Base-by-base conservation (phyloP, 2,329 filamentous ascomycete species). In the Capronia americana region DNA sequence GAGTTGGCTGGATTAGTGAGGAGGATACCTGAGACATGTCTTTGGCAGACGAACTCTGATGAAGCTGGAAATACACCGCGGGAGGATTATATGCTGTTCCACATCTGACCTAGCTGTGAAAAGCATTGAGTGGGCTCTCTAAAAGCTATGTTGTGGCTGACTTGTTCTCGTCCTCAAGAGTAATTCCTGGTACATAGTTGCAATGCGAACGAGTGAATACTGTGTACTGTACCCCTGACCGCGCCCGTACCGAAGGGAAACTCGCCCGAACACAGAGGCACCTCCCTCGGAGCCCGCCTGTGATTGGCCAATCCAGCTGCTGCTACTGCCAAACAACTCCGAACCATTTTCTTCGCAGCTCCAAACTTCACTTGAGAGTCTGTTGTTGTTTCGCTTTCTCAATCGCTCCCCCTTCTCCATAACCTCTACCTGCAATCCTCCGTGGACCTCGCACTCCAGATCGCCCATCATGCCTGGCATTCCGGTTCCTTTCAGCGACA, bases 401-500 rank as follows among this genome's bases (percentile, higher is more conserved):
- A 4, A 53, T 41, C 26, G 24, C 44, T 34, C 34, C 48, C 26
- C 46, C 26, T 48, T 41, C 32, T 38, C 26, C n/a, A 26, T n/a
- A 53, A 4, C 46, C 17, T 58, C 50, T 62, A 55, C 64, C 63
- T 59, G 23, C 54, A 58, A 62, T 63, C 48, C 44, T 30, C 58
- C 65, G 5, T 53, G 7, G 30, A 55, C 53, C 20, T 30, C 62
- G 64, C 63, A 65, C 50, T 61, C 61, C 64, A 68, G 68, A 51
- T 64, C 67, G 62, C 65, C 73, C 79, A 81, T 71, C 72, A 82
- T 82, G 80, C 76, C 80, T 79, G 78, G 80, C 72, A 68, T 74
- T 77, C 81, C 80, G 79, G 81, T 94, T 79, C 92, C 93, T 80
- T 99, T 97, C 86, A 88, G 91, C 80, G 95, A 99, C 82, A 95